A percentile compares a stretch with the other conserved stretches of the same genome.
Conservation (phyloP, 176 grass and related monocot genomes). For the Bothriochloa decipiens region DNA sequence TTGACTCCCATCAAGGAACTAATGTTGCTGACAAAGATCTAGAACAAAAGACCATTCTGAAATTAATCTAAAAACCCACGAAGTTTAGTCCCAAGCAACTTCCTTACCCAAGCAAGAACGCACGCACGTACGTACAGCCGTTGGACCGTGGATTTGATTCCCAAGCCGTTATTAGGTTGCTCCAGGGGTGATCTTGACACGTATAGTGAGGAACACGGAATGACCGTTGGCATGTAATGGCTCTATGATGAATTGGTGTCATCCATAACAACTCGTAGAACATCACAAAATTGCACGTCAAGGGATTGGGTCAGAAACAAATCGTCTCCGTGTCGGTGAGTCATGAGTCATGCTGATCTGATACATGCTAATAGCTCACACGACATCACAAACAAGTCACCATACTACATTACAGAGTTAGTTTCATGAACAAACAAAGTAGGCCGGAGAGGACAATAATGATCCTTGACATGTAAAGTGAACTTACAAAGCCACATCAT, state of each 20-base stretch:
- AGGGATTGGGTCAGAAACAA: not conserved
- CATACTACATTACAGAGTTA: not conserved
- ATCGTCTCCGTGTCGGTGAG: not conserved
- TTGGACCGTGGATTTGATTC: too few species aligned
- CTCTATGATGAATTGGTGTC: not conserved
- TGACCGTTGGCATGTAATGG: not conserved
- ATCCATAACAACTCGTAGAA: not conserved
- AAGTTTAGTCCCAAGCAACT: too few species aligned
- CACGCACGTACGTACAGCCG: too few species aligned
- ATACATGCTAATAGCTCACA: not conserved
- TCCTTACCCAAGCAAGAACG: too few species aligned
- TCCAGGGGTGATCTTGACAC: not conserved
- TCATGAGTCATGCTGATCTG: not conserved
- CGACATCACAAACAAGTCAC: not conserved
- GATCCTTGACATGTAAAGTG: not conserved
- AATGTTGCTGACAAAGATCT: too few species aligned
- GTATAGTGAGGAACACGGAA: not conserved
- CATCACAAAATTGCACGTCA: not conserved
- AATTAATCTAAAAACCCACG: too few species aligned
- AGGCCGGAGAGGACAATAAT: not conserved
- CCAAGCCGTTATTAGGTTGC: too few species aligned
- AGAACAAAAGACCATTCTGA: too few species aligned
- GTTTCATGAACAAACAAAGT: not conserved
- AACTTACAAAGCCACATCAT: not conserved
- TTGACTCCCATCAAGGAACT: too few species aligned